These are phyloP conservation scores for Diaporthe citriasiana DNA, from an alignment of 2,329 filamentous ascomycete species.

Conservation along the genomic window DNA sequence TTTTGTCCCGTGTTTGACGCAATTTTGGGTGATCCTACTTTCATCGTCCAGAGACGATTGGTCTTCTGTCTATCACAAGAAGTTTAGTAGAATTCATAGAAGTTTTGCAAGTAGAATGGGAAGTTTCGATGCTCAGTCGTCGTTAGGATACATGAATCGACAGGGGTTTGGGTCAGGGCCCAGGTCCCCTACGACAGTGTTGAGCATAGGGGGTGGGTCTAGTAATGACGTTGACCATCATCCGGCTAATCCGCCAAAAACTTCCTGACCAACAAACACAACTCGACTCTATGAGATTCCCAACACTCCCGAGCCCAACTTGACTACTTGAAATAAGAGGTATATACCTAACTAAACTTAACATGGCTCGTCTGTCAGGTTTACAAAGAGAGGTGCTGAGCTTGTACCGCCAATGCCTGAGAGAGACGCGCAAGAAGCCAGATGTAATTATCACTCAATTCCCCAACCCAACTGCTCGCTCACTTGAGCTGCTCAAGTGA, in stretches of 20 bases:
- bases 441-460: conserved; percentile 60
- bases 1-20: no score
- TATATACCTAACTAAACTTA: not conserved
- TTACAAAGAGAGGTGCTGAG: conserved; percentile 90
- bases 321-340: not conserved
- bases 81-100: not conserved
- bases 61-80: not conserved
- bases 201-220: conserved; percentile 1
- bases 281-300: not conserved
- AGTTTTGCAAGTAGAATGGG: not conserved
- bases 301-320: not conserved
- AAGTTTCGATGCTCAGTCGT: not conserved
- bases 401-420: conserved; percentile 88
- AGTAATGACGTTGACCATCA: conserved; percentile 23
- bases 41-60: not conserved
- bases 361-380: conserved; percentile 76
- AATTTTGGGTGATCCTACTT: not conserved
- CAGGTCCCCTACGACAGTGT: not conserved
- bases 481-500: not conserved
- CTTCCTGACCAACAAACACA: not conserved
- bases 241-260: conserved; percentile 8
- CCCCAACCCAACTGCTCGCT: not conserved
- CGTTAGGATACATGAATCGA: not conserved
- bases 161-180: not conserved
- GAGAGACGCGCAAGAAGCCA: conserved; percentile 86